Evolutionary conservation across 2,329 filamentous ascomycete species (phyloP).

Genomic region (Fusarium sp.): DNA sequence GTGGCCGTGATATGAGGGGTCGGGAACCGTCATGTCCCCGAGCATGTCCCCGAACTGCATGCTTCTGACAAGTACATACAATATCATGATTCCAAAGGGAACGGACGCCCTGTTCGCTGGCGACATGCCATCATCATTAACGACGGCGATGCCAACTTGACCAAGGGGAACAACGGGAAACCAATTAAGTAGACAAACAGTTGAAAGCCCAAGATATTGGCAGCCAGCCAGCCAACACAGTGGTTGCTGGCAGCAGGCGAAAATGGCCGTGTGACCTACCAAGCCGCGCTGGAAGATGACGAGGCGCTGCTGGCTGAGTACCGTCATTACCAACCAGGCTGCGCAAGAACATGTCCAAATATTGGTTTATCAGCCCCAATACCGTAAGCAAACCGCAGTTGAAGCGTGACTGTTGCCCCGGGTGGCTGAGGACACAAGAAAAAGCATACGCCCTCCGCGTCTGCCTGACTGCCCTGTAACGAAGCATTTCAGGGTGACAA

Average conservation of each 20-base stretch:
- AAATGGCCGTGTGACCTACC: conserved; percentile 7
- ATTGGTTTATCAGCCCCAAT: conserved; percentile 19
- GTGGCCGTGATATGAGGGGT: conserved; percentile 1
- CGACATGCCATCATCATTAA: conserved; percentile 8
- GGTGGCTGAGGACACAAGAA: conserved; percentile 3
- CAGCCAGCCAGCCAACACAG: not conserved
- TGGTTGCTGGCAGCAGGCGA: conserved; percentile 10
- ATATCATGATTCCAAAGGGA: conserved; percentile 17
- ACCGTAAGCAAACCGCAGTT: conserved; percentile 8
- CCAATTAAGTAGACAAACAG: not conserved
- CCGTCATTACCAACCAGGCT: conserved; percentile 16
- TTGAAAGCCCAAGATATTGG: not conserved
- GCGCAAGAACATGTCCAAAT: not conserved
- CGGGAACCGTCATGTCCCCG: not conserved
- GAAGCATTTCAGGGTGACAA: conserved; percentile 14
- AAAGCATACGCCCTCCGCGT: not conserved
- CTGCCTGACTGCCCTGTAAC: conserved; percentile 4
- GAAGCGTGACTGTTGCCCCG: not conserved
- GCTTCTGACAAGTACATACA: not conserved
- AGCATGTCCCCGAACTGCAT: not conserved
- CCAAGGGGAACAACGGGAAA: not conserved
- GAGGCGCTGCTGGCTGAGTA: conserved; percentile 31
- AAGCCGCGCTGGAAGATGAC: conserved; percentile 27
- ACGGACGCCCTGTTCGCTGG: conserved; percentile 3
- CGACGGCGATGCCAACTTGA: not conserved